Evolutionary conservation across 345 rosid species (phyloP).

Genomic region (Brassica rapa): DNA sequence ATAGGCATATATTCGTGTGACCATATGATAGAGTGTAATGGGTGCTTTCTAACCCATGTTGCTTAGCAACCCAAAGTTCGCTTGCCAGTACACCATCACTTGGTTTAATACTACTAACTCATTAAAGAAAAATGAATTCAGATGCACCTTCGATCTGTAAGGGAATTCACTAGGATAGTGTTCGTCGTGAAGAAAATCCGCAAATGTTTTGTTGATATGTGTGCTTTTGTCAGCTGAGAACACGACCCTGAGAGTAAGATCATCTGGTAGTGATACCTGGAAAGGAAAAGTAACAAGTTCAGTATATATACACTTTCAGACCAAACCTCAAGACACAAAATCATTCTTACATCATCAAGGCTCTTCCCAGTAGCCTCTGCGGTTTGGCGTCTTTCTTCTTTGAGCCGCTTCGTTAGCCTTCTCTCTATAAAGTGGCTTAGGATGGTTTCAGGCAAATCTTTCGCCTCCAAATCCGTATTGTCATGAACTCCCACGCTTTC

Average conservation of each 20-base stretch:
- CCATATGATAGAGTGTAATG: no score
- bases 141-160: slow-evolving; percentile 57
- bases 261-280: slow-evolving; percentile 54
- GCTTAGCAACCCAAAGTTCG: no score
- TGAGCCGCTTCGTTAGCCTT: slow-evolving; percentile 48
- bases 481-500: slow-evolving; percentile 20
- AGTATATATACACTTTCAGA: slow-evolving; percentile 4
- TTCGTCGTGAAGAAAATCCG: slow-evolving; percentile 40
- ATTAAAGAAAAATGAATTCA: neutral
- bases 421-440: slow-evolving; percentile 60
- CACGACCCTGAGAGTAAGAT: slow-evolving; percentile 57
- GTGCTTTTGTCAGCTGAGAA: slow-evolving; percentile 46
- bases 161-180: slow-evolving; percentile 54
- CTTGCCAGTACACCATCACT: no score
- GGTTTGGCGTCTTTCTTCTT: slow-evolving; percentile 50
- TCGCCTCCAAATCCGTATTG: slow-evolving; percentile 42
- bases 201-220: slow-evolving; percentile 46
- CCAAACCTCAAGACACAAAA: neutral
- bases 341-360: slow-evolving; percentile 48
- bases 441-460: slow-evolving; percentile 56
- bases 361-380: slow-evolving; percentile 48
- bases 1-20: no score
- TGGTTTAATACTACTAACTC: neutral
- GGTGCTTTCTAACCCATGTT: no score
- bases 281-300: slow-evolving; percentile 13